A percentile compares a stretch with the other conserved stretches of the same genome.
phyloP scores from a whole-genome alignment of 2,329 filamentous ascomycete species.

The Penicillium glabrum region DNA sequence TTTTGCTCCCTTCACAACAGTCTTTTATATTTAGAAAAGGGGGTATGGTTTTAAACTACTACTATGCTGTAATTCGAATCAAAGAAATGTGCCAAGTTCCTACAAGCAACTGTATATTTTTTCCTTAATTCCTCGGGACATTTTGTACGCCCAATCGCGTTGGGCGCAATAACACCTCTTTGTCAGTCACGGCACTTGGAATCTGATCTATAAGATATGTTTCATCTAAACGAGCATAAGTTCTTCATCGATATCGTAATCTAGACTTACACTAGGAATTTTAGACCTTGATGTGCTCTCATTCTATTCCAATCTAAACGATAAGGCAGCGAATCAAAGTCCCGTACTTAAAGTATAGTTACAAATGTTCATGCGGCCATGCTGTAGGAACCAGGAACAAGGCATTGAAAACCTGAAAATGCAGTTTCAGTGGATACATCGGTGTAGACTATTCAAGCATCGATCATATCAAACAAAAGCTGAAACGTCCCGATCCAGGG shows the following conservation, averaged over 20 bases:
- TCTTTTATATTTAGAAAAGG: neutral
- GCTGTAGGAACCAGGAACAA: conserved; percentile 2
- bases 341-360: neutral
- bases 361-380: neutral
- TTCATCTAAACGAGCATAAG: neutral
- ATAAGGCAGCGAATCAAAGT: neutral
- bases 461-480: neutral
- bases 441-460: neutral
- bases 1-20: conserved; percentile 6
- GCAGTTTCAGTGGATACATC: neutral
- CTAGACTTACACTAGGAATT: no score
- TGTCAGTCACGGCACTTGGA: neutral
- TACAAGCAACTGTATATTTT: neutral
- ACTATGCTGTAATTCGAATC: neutral
- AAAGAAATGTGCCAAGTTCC: neutral
- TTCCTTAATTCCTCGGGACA: neutral
- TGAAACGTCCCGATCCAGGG: neutral
- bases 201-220: neutral
- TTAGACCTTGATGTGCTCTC: neutral
- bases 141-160: conserved; percentile 4
- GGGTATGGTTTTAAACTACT: neutral
- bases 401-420: neutral
- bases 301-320: neutral
- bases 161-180: neutral
- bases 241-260: no score